phyloP scores from a whole-genome alignment of 768 basidiomycete species.

The Brasilioporus rufonigricans region DNA sequence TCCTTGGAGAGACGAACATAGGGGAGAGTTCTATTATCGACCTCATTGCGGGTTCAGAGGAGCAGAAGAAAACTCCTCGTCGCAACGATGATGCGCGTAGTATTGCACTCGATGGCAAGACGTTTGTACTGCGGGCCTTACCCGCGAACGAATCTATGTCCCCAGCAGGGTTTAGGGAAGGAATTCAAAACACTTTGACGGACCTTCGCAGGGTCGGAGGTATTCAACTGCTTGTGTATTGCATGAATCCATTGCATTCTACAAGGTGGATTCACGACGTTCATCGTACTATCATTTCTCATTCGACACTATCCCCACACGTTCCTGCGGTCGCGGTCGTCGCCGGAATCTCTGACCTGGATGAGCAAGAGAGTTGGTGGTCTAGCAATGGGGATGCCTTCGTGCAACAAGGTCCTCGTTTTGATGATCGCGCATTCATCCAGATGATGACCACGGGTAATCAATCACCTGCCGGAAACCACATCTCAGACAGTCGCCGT shows the following conservation, averaged over 20 bases:
- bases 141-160: conserved; percentile 3
- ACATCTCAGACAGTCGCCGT: conserved; percentile 9
- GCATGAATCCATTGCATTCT: conserved; percentile 15
- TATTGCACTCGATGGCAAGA: conserved; percentile 16
- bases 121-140: conserved; percentile 9
- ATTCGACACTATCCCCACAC: neutral
- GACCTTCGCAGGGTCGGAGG: conserved; percentile 17
- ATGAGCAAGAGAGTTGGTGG: conserved; percentile 22
- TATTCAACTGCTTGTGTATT: conserved; percentile 20
- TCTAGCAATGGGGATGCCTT: conserved; percentile 2
- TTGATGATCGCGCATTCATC: conserved; percentile 19
- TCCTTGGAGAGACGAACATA: conserved; percentile 22
- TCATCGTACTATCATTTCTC: conserved; percentile 7
- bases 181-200: conserved; percentile 4
- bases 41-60: conserved; percentile 11
- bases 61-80: neutral
- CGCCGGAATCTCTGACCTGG: conserved; percentile 6
- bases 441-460: neutral
- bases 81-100: conserved; percentile 5
- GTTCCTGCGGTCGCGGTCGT: conserved; percentile 20
- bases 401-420: conserved; percentile 9
- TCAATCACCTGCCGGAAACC: conserved; percentile 1
- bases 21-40: conserved; percentile 20
- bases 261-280: conserved; percentile 12
- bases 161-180: neutral